phyloP scores from a whole-genome alignment of 1,139 yeast genomes.

The Geotrichum macrosporum region DNA sequence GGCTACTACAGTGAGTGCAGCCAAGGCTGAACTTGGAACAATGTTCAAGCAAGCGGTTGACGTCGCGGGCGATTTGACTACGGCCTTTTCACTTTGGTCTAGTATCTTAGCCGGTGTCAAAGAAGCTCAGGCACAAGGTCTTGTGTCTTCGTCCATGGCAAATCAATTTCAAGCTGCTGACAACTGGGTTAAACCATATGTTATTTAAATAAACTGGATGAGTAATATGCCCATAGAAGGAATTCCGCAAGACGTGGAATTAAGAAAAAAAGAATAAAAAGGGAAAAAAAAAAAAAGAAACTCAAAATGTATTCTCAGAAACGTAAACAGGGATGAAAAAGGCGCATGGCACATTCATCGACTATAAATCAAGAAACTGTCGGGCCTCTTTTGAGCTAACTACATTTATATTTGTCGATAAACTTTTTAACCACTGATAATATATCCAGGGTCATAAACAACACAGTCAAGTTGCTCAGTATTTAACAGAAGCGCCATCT shows the following conservation, averaged over 20 bases:
- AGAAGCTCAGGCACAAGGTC: constrained; percentile 37
- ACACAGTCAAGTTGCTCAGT: too few relatives aligned
- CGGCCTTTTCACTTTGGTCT: constrained; percentile 44
- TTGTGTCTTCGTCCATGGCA: constrained; percentile 40
- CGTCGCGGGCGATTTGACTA: constrained; percentile 43
- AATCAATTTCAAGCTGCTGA: constrained; percentile 44
- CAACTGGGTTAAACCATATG: constrained; percentile 39
- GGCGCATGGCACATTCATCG: too few relatives aligned
- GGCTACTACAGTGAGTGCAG: constrained; percentile 23
- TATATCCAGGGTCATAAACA: too few relatives aligned
- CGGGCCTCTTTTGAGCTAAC: too few relatives aligned
- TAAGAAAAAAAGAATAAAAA: background rate
- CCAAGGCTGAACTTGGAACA: constrained; percentile 23
- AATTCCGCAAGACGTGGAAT: background rate
- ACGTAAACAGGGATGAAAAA: too few relatives aligned
- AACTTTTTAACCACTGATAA: too few relatives aligned
- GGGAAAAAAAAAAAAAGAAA: background rate
- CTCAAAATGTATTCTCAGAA: background rate
- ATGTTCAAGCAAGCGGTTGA: constrained; percentile 35
- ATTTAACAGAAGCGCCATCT: too few relatives aligned
- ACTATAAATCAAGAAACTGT: too few relatives aligned
- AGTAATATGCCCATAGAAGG: background rate
- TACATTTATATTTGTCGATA: too few relatives aligned
- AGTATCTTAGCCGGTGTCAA: constrained; percentile 32
- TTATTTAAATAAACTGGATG: constrained; percentile 8